Base-by-base conservation (phyloP, 306 rosid genomes). In the Dryas drummondii region DNA sequence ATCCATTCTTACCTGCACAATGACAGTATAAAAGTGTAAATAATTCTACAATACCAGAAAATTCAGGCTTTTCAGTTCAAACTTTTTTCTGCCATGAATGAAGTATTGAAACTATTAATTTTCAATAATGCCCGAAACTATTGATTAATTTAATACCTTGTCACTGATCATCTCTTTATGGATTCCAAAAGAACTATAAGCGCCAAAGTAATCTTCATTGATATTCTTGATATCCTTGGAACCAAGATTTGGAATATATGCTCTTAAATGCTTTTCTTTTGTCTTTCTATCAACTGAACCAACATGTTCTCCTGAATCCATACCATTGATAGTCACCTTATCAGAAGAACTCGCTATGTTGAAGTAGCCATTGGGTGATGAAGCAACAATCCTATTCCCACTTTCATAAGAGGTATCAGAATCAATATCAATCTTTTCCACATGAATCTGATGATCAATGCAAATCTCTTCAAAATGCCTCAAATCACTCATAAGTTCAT, bases 81-180 rank as follows among this genome's bases (percentile, higher is more conserved):
- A 48, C 22, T 44, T 77, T 45, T 37, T 14, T 66, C 61, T 56
- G 15, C 12, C 50, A 68, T 62, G 40, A 57, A 60, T n/a, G 46
- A 76, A 78, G 51, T 66, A 65, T 37, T 68, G 16, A 57, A 57
- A 5, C 4, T 67, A 4, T 11, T 32, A 32, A 74, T 60, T 19
- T 73, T 73, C 51, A 62, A 32, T 72, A 5, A 71, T 66, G 67
- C 58, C 45, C 27, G 8, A 81, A 82, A 48, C 64, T 16, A 76
- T 1, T 57, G 7, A 57, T 44, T 68, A 71, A 70, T 19, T 27
- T 6, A 46, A 64, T 87, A 88, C 97, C 99, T 94, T 87, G 77
- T 94, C 99, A 64, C 97, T 87, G 60, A 94, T 79, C 99, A 94
- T 94, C 87, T 94, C 97, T 69, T 90, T 90, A 79, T 94, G 99